Base-by-base conservation (phyloP, 768 basidiomycete genomes). In the Tephrocybe rancida region DNA sequence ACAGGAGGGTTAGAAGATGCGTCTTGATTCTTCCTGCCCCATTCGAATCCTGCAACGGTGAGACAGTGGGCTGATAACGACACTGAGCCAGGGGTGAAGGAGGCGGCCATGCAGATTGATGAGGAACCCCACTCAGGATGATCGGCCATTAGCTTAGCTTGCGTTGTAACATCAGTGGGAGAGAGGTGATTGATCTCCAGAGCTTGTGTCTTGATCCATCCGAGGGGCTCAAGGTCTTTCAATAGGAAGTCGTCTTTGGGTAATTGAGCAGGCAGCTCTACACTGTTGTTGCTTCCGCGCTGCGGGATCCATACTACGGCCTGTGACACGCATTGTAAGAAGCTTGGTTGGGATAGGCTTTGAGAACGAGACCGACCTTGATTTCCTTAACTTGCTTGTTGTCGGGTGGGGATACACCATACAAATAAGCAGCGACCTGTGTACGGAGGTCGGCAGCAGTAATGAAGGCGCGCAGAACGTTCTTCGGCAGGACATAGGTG, bases 301-400 rank as follows among this genome's bases (percentile, higher is more conserved):
- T 99, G 97, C 26, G 97, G 97, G n/a, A 93, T 84, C 88, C 95
- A 95, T n/a, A 83, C 95, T 44, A 99, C 77, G 21, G 94, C 95
- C 81, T 84, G 61, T 21, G 41, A 6, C 22, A 44, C 16, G 19
- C 44, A 27, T 42, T 56, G 10, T 25, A 25, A 18, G 38, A 41
- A 30, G n/a, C 14, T 11, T 24, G 37, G 19, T 19, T 26, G 24
- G 29, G 30, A 21, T 43, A 25, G 3, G 25, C 14, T 43, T 38
- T 13, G 27, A n/a, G 59, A n/a, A 16, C 10, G 14, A 37, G n/a
- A 47, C 68, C 43, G 42, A 82, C 81, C 78, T 96, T 98, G 74
- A 99, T 91, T 74, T 99, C 97, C 74, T 98, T 97, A 57, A 99
- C 97, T 70, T 95, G 95, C 59, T 92, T 90, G 79, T 98, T 98